A percentile compares a stretch with the other conserved stretches of the same genome.
Evolutionary conservation across 345 rosid species (phyloP).

Genomic region (Citrus inodora): DNA sequence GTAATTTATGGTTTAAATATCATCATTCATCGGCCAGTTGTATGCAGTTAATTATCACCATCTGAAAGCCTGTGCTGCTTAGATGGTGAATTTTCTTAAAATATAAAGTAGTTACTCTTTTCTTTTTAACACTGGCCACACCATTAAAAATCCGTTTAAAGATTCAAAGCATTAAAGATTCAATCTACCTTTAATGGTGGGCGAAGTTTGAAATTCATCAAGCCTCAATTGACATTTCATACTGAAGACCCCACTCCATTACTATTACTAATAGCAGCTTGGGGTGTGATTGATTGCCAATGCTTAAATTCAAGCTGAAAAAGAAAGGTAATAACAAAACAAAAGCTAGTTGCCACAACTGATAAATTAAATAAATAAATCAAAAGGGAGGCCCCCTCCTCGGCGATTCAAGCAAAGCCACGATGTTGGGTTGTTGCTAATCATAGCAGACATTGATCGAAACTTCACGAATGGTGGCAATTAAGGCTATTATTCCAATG

Average conservation of each 20-base stretch:
- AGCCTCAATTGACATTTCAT: background rate
- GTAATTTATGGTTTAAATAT: too few species aligned
- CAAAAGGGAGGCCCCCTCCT: background rate
- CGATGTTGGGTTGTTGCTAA: background rate
- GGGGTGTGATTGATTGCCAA: background rate
- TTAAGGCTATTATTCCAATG: background rate
- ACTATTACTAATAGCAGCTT: background rate
- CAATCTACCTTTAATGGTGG: background rate
- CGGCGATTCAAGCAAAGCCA: background rate
- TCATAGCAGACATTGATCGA: background rate
- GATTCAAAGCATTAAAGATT: background rate
- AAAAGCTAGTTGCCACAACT: background rate
- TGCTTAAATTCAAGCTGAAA: constrained; percentile 9
- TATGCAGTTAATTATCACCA: too few species aligned
- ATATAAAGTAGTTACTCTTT: background rate
- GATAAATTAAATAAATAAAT: too few species aligned
- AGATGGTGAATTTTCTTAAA: background rate
- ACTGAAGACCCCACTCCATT: background rate
- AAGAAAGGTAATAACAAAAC: too few species aligned
- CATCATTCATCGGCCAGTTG: too few species aligned
- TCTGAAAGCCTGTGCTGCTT: background rate
- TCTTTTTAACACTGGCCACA: background rate
- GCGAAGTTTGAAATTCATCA: background rate
- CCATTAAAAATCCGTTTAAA: background rate
- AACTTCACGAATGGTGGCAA: background rate